These are phyloP conservation scores for Nitzschia sp. DNA, from an alignment of 108 stramenopile species.

Conservation along the genomic window DNA sequence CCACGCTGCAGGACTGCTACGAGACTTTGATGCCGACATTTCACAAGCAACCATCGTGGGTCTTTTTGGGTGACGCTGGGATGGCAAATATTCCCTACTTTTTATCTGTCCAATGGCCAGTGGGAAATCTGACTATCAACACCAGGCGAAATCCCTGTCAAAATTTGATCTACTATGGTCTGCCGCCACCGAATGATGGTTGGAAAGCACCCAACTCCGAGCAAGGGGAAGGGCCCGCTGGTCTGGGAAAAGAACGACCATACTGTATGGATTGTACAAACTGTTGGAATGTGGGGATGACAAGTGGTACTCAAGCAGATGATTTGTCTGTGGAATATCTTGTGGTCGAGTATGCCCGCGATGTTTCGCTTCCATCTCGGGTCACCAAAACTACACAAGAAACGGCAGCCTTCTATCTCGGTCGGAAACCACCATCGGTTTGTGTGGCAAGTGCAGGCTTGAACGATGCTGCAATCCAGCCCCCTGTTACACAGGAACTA, in stretches of 20 bases:
- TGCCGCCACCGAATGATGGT: slow-evolving; percentile 14
- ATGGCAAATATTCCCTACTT: slow-evolving; percentile 15
- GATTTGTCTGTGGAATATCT: slow-evolving; percentile 24
- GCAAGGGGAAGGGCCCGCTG: slow-evolving; percentile 23
- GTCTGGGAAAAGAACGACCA: slow-evolving; percentile 5
- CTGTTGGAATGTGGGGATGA: slow-evolving; percentile 17
- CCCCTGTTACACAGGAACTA: neutral
- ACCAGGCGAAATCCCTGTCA: slow-evolving; percentile 20
- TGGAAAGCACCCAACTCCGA: slow-evolving; percentile 17
- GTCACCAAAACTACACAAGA: slow-evolving; percentile 30
- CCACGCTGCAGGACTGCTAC: slow-evolving; percentile 2
- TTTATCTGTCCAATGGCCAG: slow-evolving; percentile 19
- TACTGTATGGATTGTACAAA: slow-evolving; percentile 26
- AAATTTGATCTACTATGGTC: slow-evolving; percentile 17
- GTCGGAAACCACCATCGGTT: slow-evolving; percentile 14
- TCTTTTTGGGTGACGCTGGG: slow-evolving; percentile 22
- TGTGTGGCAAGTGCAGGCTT: slow-evolving; percentile 21
- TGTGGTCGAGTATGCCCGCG: slow-evolving; percentile 33
- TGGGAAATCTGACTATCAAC: neutral
- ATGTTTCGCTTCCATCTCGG: slow-evolving; percentile 21
- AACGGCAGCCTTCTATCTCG: slow-evolving; percentile 21
- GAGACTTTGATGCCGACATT: neutral
- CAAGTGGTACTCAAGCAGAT: neutral
- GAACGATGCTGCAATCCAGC: slow-evolving; percentile 15
- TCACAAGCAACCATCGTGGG: slow-evolving; percentile 13